Base-by-base conservation (phyloP, 1,139 yeast genomes). In the Casaregolazyma suthepensis region DNA sequence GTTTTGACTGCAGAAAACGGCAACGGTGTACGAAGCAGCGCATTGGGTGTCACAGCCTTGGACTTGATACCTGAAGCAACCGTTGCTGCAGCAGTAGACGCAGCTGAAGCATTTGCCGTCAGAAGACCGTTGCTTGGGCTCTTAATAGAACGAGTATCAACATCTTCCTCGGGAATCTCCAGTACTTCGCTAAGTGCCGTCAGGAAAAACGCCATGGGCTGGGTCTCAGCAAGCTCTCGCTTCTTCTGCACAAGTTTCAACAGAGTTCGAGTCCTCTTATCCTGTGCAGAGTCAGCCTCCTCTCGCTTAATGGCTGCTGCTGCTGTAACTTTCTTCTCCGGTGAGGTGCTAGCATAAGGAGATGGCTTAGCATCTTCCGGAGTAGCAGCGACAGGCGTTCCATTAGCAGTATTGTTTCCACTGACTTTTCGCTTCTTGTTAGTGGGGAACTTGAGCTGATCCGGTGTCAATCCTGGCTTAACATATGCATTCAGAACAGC, bases 381-480 rank as follows among this genome's bases (percentile, higher is more conserved):
- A 1, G 62, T 57, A 12, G 54, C 57, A 18, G 58, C 55, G 43
- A 52, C 52, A 12, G 58, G 58, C n/a, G 61, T 50, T 23, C 45
- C 40, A 29, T 51, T 55, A 43, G 52, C 52, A 23, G 52, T 40
- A 5, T 56, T 42, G 26, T 12, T 18, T 13, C 56, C 56, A 40
- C 50, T 52, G 1, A 59, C 57, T 56, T 63, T 63, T 20, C 69
- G 58, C 58, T 66, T 66, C 42, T 62, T 57, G 10, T 54, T 57
- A 5, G 61, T 60, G 2, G 69, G 69, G 38, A 65, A 57, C 53
- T 63, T 64, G 53, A 65, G 56, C 58, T 65, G 69, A 42, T 66
- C 69, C 2, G 65, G 54, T 13, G 67, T 63, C 10, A 65, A 49
- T 3, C 61, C 61, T 3, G 62, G 61, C 48, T 61, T 61, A 9